Percentiles rank a stretch among this genome's conserved stretches.
These are phyloP conservation scores for Blumeria hordei DNA, from an alignment of 2,329 filamentous ascomycete species.

Conservation along the genomic window DNA sequence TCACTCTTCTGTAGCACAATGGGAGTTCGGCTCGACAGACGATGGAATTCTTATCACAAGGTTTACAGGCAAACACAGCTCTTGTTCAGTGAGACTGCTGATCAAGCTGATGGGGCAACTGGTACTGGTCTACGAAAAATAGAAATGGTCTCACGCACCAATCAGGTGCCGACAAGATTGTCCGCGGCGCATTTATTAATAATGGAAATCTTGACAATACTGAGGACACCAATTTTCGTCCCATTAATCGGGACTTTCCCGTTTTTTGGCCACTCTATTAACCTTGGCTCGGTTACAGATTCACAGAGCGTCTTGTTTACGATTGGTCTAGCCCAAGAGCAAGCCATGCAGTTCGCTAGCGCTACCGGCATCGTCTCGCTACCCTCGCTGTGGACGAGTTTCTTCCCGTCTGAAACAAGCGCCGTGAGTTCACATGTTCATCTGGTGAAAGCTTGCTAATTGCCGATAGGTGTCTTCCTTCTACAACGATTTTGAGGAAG, in stretches of 20 bases:
- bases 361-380: conserved; percentile 38
- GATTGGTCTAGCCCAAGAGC: conserved; percentile 51
- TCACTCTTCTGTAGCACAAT: conserved; percentile 27
- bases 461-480: conserved; percentile 32
- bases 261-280: conserved; percentile 57
- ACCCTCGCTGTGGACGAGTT: conserved; percentile 53
- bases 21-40: conserved; percentile 28
- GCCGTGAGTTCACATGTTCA: conserved; percentile 19
- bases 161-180: conserved; percentile 37
- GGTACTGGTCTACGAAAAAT: conserved; percentile 48
- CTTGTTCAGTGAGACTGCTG: conserved; percentile 39
- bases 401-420: conserved; percentile 35
- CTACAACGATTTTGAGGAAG: conserved; percentile 45
- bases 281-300: conserved; percentile 20
- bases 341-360: conserved; percentile 53
- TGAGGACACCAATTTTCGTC: conserved; percentile 39
- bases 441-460: conserved; percentile 15
- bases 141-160: conserved; percentile 35
- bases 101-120: conserved; percentile 57
- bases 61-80: conserved; percentile 35
- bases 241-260: conserved; percentile 46
- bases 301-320: conserved; percentile 37
- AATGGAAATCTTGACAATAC: conserved; percentile 37
- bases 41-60: conserved; percentile 36
- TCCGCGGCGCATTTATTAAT: conserved; percentile 41